Conservation (phyloP, 495 filamentous ascomycete species). For the Podospora anserina region DNA sequence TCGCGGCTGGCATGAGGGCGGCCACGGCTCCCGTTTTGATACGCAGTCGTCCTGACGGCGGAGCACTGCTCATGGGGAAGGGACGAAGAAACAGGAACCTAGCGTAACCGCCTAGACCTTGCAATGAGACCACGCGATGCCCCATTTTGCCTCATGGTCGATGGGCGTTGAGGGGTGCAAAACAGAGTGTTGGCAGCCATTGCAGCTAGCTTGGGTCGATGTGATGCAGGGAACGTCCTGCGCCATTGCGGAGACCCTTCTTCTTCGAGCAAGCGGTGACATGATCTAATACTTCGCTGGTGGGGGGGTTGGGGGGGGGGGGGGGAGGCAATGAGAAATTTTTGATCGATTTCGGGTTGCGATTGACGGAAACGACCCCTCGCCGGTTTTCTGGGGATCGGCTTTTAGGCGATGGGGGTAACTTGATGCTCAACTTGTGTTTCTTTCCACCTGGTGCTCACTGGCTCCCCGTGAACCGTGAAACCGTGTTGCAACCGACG, state of each 20-base stretch:
- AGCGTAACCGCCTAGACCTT: not conserved
- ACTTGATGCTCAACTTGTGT: too few relatives aligned
- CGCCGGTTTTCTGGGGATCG: not conserved
- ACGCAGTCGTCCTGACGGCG: slow-evolving; percentile 8
- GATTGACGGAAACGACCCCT: not conserved
- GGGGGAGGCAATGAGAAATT: slow-evolving; percentile 11
- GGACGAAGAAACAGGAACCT: slow-evolving; percentile 4
- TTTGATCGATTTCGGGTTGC: slow-evolving; percentile 11
- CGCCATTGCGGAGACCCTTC: slow-evolving; percentile 19
- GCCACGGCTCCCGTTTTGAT: slow-evolving; percentile 23
- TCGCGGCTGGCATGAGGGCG: slow-evolving; percentile 2
- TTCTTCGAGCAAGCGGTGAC: slow-evolving; percentile 23
- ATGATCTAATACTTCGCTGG: slow-evolving; percentile 17
- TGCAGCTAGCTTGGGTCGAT: slow-evolving; percentile 7
- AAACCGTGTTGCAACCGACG: not conserved
- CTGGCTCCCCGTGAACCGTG: too few relatives aligned
- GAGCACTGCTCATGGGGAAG: slow-evolving; percentile 7
- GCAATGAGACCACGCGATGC: slow-evolving; percentile 7
- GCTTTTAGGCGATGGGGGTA: slow-evolving; percentile 3
- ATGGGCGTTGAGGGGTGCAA: not conserved
- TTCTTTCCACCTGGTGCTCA: not conserved
- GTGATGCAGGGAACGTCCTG: slow-evolving; percentile 15
- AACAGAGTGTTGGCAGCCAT: slow-evolving; percentile 1
- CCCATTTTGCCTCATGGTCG: slow-evolving; percentile 4
- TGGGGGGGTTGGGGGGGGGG: slow-evolving; percentile 14